A percentile compares a stretch with the other conserved stretches of the same genome.
phyloP scores from a whole-genome alignment of 345 rosid genomes.

The Crucihimalaya himalaica region DNA sequence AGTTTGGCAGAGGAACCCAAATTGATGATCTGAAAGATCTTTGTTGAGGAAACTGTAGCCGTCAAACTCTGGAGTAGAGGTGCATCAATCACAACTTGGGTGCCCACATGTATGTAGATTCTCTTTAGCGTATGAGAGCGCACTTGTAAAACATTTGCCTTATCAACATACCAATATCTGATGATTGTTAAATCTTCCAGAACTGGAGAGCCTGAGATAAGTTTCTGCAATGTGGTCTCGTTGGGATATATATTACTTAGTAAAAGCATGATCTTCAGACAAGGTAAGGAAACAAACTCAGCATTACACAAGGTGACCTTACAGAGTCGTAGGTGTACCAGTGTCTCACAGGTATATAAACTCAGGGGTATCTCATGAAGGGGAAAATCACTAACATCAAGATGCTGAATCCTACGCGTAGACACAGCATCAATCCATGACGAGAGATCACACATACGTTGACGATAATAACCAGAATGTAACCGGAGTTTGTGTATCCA shows the following conservation, averaged over 20 bases:
- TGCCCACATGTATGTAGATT: too few relatives aligned
- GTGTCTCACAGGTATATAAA: neutral
- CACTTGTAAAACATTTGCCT: neutral
- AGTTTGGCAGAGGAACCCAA: neutral
- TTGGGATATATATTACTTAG: neutral
- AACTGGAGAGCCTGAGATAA: conserved; percentile 8
- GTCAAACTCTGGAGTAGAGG: conserved; percentile 9
- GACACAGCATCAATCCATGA: neutral
- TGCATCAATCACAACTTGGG: conserved; percentile 14
- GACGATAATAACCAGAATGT: too few relatives aligned
- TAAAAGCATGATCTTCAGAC: neutral
- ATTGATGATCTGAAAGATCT: neutral
- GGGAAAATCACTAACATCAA: too few relatives aligned
- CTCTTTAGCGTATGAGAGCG: conserved; percentile 5
- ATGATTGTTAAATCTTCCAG: neutral
- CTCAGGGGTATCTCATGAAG: neutral
- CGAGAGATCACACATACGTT: neutral
- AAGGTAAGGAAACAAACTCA: neutral
- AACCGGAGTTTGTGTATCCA: neutral
- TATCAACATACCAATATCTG: neutral
- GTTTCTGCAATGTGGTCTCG: neutral
- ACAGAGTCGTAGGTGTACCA: neutral
- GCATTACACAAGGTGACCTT: neutral
- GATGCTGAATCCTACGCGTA: neutral
- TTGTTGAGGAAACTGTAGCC: neutral